Percentiles rank a stretch among this genome's conserved stretches.
Evolutionary conservation across 2,329 filamentous ascomycete genomes (phyloP).

Genomic region (Trichoderma simmonsii): DNA sequence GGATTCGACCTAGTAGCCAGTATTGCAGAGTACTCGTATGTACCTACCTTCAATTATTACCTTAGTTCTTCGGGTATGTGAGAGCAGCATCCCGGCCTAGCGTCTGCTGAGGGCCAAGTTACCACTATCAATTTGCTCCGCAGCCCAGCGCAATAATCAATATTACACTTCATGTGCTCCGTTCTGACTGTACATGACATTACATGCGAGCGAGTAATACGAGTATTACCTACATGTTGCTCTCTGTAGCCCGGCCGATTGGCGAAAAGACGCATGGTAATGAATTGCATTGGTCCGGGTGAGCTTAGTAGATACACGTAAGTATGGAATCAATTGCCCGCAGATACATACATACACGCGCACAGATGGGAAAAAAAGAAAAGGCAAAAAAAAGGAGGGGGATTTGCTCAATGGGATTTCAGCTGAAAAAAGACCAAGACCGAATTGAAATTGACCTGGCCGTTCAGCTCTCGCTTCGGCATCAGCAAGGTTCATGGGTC

Average conservation of each 20-base stretch:
- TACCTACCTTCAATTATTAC: background rate
- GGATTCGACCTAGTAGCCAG: background rate
- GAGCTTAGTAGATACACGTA: background rate
- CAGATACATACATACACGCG: background rate
- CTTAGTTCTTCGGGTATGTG: background rate
- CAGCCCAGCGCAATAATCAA: background rate
- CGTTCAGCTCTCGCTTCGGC: constrained; percentile 7
- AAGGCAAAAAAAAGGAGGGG: background rate
- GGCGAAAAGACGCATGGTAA: background rate
- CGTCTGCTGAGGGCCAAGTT: background rate
- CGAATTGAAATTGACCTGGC: background rate
- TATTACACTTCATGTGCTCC: background rate
- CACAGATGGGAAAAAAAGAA: too few species aligned
- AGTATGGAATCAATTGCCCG: background rate
- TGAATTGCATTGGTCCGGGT: background rate
- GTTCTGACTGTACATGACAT: background rate
- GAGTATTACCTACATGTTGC: background rate
- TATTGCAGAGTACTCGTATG: constrained; percentile 1
- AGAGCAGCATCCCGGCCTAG: background rate
- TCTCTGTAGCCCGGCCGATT: background rate
- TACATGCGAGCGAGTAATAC: background rate
- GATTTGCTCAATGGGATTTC: background rate
- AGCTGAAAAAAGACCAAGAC: background rate
- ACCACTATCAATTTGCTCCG: background rate
- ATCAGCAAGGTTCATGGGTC: background rate